Percentiles rank a stretch among this genome's conserved stretches.
Conservation (phyloP, 1,284 basidiomycete genomes). For the Pulchroboletus neoregius region DNA sequence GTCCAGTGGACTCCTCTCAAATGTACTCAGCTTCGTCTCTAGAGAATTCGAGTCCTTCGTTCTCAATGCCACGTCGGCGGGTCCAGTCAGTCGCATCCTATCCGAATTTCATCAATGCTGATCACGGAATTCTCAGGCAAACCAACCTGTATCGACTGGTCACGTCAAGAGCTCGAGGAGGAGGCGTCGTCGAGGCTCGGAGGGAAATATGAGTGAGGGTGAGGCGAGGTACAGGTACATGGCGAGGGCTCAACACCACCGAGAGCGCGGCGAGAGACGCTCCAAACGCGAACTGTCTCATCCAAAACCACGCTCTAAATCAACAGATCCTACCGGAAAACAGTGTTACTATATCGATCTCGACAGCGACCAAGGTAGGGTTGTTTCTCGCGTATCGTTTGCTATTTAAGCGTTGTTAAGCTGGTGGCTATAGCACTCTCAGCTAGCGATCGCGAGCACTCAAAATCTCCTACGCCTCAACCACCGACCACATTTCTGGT, state of each 20-base stretch:
- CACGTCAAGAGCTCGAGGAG: slow-evolving; percentile 8
- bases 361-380: slow-evolving; percentile 22
- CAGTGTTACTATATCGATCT: slow-evolving; percentile 5
- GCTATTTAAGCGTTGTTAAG: slow-evolving; percentile 3
- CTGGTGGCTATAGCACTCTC: slow-evolving; percentile 19
- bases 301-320: slow-evolving; percentile 23
- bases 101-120: slow-evolving; percentile 3
- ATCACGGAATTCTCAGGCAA: slow-evolving; percentile 14
- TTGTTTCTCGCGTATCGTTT: neutral
- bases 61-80: slow-evolving; percentile 53
- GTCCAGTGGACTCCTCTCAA: slow-evolving; percentile 50
- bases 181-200: slow-evolving; percentile 7
- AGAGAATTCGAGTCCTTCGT: slow-evolving; percentile 68
- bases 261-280: slow-evolving; percentile 9
- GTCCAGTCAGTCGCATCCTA: slow-evolving; percentile 22
- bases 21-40: slow-evolving; percentile 66
- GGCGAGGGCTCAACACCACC: slow-evolving; percentile 7
- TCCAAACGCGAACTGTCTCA: slow-evolving; percentile 8
- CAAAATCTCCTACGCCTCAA: slow-evolving; percentile 24
- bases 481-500: slow-evolving; percentile 27
- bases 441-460: slow-evolving; percentile 21
- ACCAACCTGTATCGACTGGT: slow-evolving; percentile 9
- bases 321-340: slow-evolving; percentile 14
- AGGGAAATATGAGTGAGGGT: slow-evolving; percentile 16
- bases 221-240: slow-evolving; percentile 10